Base-by-base conservation (phyloP, 495 filamentous ascomycete genomes). In the Hapsidospora chrysogenum region DNA sequence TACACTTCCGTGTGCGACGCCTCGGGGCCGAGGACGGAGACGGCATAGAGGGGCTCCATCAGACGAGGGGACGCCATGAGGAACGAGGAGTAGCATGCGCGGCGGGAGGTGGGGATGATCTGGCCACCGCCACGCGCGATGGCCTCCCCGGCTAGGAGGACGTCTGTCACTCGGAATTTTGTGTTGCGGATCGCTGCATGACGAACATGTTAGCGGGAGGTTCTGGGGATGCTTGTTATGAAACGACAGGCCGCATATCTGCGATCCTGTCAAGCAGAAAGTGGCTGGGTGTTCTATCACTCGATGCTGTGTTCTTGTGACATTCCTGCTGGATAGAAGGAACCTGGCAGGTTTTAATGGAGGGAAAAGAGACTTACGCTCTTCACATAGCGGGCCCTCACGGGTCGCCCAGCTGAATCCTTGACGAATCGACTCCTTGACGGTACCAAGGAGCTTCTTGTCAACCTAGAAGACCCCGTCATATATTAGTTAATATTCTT, bases 331-430 rank as follows among this genome's bases (percentile, higher is more conserved):
- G 36, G 37, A 40, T 40, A 13, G 11, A 25, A n/a, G 23, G 23
- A n/a, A n/a, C n/a, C 23, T 26, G 7, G 7, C n/a, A 7, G 23
- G 23, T 26, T 7, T 26, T n/a, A 26, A 7, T 26, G 23, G 23
- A 26, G 23, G 37, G 33, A 39, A 46, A 33, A 20, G 43, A 45
- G 30, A 76, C 81, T 74, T 63, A 87, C 81, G 89, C 63, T 97
- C 89, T 80, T 97, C 89, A 64, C 89, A 97, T 9, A 97, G 61
- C 14, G 89, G 89, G 7, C 89, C 89, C 69, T 97, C 89, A 39
- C 92, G 68, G 14, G 85, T 79, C 26, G 81, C 89, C 89, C 89
- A 97, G 49, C 73, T 80, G 57, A 97, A 97, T 11, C 89, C 89
- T 58, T 96, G 92, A 2, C 78, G 75, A 42, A 97, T 82, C 10